Percentiles rank a stretch among this genome's conserved stretches.
phyloP scores from a whole-genome alignment of 768 basidiomycete genomes.

The Trametes coccinea region DNA sequence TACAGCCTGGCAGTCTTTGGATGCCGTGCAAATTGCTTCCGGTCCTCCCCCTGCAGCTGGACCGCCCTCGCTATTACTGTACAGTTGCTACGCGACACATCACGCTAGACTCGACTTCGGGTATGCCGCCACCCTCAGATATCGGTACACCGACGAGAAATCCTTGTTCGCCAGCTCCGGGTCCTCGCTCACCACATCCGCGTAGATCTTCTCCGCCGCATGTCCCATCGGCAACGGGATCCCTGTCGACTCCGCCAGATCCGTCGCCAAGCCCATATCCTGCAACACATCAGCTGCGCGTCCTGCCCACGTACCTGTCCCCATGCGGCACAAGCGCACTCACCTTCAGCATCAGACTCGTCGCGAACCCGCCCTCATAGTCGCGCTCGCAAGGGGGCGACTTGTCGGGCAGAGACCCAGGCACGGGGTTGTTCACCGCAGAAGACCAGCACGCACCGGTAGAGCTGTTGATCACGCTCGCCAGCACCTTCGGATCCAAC shows the following conservation, averaged over 20 bases:
- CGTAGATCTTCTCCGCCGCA: conserved; percentile 65
- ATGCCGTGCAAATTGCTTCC: neutral
- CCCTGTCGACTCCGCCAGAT: conserved; percentile 51
- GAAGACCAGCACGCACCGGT: conserved; percentile 85
- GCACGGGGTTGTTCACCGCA: conserved; percentile 87
- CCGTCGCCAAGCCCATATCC: conserved; percentile 84
- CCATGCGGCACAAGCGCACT: conserved; percentile 1
- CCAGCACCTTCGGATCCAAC: conserved; percentile 71
- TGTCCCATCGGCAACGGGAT: conserved; percentile 66
- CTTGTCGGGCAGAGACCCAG: conserved; percentile 64
- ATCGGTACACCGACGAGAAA: conserved; percentile 79
- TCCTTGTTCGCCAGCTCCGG: conserved; percentile 70
- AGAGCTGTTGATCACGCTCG: conserved; percentile 82
- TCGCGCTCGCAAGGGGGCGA: conserved; percentile 81
- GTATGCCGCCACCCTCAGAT: conserved; percentile 42
- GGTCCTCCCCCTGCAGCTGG: neutral
- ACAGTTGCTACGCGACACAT: neutral
- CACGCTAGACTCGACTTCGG: conserved; percentile 8
- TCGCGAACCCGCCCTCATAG: conserved; percentile 87
- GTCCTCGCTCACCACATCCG: conserved; percentile 47
- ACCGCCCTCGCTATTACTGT: neutral
- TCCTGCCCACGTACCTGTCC: too few relatives aligned
- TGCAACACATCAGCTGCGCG: conserved; percentile 32
- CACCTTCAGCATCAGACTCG: conserved; percentile 82
- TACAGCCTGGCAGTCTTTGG: too few relatives aligned